Evolutionary conservation across 1,139 yeast species (phyloP), one percentile per base, ranked within the genome.

Genomic region (Eremothecium cymbalariae): DNA sequence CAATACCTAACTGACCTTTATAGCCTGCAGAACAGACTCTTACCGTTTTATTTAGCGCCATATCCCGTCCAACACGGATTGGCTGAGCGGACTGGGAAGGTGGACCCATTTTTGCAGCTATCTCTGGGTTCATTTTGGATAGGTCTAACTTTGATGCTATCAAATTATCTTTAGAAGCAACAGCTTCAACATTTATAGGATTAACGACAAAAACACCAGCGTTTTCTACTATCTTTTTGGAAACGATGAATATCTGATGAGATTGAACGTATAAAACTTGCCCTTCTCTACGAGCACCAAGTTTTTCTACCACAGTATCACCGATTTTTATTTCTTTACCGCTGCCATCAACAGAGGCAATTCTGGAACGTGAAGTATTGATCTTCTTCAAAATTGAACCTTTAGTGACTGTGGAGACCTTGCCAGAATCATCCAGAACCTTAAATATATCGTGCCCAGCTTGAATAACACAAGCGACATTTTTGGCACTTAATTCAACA

Each of bases 1-100:
- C 86, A 47, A 84, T 82, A 55, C 98, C 99, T 66, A 81, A 78
- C 48, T 86, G 74, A 27, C 98, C 97, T 63, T 90, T 93, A 60
- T 88, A 85, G 44, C 88, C 88, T 5, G 97, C 95, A 8, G 77
- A 67, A 49, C 82, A 77, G 32, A 93, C 82, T 41, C 88, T 76
- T 19, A 90, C 95, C 40, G 83, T 81, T 54, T 84, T 85, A 46
- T 84, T 82, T 25, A 88, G 53, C 25, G 90, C 74, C 34, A 75
- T 73, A 57, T 86, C 96, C 50, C 90, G 77, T 15, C 93, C 95
- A 38, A 77, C 76, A 34, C 50, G 46, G 17, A 37, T 43, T 46
- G 52, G 55, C 35, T 45, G 53, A 22, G 41, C 48, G 8, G 47
- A 37, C 19, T 36, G 53, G 25, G 39, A 77, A 67, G 63, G 65